These are phyloP conservation scores for Paraphoma sp. DNA, from an alignment of 2,329 filamentous ascomycete species.

Conservation along the genomic window DNA sequence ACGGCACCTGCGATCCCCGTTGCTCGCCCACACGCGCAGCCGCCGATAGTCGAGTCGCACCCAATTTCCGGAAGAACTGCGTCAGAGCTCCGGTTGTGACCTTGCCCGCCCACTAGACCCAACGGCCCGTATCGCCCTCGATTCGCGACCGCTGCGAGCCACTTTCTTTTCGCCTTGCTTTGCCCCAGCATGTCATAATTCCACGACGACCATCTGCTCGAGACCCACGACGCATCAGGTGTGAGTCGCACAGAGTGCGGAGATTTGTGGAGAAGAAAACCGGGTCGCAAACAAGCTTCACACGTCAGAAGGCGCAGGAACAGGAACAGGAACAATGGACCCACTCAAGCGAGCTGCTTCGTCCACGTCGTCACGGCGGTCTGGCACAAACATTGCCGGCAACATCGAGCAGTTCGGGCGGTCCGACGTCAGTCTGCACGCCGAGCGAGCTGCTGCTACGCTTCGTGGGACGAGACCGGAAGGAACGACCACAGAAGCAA, in stretches of 20 bases:
- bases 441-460: slow-evolving; percentile 27
- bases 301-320: neutral
- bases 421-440: slow-evolving; percentile 22
- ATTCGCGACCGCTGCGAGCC: neutral
- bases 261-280: neutral
- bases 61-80: neutral
- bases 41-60: slow-evolving; percentile 3
- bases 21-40: neutral
- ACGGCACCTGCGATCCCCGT: neutral
- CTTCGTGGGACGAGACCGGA: slow-evolving; percentile 15
- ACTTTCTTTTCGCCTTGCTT: neutral
- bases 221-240: neutral
- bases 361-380: slow-evolving; percentile 18
- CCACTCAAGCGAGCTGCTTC: slow-evolving; percentile 25
- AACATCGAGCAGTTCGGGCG: slow-evolving; percentile 30
- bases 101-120: slow-evolving; percentile 1
- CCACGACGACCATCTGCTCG: neutral
- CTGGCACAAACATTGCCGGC: slow-evolving; percentile 9
- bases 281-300: neutral
- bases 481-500: slow-evolving; percentile 10
- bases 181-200: neutral
- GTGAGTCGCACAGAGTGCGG: slow-evolving; percentile 1
- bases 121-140: neutral
- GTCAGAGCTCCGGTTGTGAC: slow-evolving; percentile 6
- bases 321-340: slow-evolving; percentile 24